phyloP scores from a whole-genome alignment of 1,284 basidiomycete species.

The Irpex rosettiformis region DNA sequence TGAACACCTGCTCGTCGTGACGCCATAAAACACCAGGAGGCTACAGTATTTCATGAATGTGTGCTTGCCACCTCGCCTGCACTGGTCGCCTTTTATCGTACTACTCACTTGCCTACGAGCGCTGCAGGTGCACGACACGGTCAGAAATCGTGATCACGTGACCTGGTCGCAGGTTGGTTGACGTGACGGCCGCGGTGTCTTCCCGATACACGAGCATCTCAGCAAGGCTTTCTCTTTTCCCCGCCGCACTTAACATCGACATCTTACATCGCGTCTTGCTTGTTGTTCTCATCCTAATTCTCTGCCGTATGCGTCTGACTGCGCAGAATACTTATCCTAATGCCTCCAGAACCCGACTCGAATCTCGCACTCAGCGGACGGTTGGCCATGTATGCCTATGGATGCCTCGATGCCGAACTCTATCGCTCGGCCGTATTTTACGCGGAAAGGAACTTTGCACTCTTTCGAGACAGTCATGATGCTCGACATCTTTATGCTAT shows the following conservation, averaged over 20 bases:
- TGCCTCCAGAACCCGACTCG: constrained; percentile 46
- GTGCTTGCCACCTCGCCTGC: too few relatives aligned
- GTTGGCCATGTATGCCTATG: constrained; percentile 68
- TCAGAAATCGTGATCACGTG: constrained; percentile 8
- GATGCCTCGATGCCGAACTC: constrained; percentile 74
- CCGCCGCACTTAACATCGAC: constrained; percentile 6
- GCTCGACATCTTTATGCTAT: constrained; percentile 82
- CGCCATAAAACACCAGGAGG: not conserved
- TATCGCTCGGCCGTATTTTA: constrained; percentile 77
- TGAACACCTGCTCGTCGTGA: not conserved
- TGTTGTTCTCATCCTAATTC: not conserved
- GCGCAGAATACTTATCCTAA: constrained; percentile 14
- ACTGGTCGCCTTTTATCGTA: too few relatives aligned
- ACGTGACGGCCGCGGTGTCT: constrained; percentile 2
- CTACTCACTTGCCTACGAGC: too few relatives aligned
- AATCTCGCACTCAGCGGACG: constrained; percentile 41
- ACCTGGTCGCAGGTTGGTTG: constrained; percentile 23
- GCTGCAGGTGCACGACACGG: not conserved
- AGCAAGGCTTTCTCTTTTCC: not conserved
- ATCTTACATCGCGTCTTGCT: constrained; percentile 5
- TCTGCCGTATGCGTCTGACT: constrained; percentile 1
- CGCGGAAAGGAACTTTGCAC: constrained; percentile 73
- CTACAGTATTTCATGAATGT: too few relatives aligned
- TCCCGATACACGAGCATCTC: not conserved
- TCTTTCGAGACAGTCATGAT: constrained; percentile 71